Percentiles rank a stretch among this genome's conserved stretches.
phyloP scores from a whole-genome alignment of 768 basidiomycete species.

The Pisolithus marmoratus region DNA sequence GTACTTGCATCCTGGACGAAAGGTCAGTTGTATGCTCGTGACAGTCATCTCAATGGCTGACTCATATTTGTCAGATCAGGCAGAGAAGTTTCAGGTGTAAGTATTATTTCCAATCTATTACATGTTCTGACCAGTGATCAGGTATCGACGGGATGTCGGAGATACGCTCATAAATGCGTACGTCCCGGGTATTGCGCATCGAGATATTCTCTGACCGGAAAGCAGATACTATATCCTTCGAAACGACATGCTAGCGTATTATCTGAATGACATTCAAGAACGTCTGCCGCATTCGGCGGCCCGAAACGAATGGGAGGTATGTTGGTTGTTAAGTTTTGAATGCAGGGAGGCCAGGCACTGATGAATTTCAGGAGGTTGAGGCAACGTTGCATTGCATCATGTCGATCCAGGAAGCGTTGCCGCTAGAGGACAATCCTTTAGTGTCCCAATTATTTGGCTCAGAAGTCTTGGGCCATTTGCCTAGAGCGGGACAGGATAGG shows the following conservation, averaged over 20 bases:
- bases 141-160: slow-evolving; percentile 80
- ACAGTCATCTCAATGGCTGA: slow-evolving; percentile 4
- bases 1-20: slow-evolving; percentile 52
- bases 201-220: slow-evolving; percentile 6
- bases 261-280: slow-evolving; percentile 56
- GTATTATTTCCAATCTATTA: slow-evolving; percentile 17
- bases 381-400: slow-evolving; percentile 81
- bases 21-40: slow-evolving; percentile 40
- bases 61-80: slow-evolving; percentile 48
- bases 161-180: slow-evolving; percentile 88
- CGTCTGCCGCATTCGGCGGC: slow-evolving; percentile 42
- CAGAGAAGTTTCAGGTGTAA: slow-evolving; percentile 75
- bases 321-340: neutral
- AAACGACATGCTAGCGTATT: slow-evolving; percentile 72
- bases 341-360: neutral
- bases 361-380: slow-evolving; percentile 64
- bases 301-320: slow-evolving; percentile 69
- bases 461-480: slow-evolving; percentile 63
- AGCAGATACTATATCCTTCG: slow-evolving; percentile 82
- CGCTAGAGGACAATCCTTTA: slow-evolving; percentile 47
- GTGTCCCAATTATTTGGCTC: slow-evolving; percentile 66
- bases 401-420: slow-evolving; percentile 84
- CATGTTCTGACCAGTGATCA: slow-evolving; percentile 22
- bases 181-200: slow-evolving; percentile 18
- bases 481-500: slow-evolving; percentile 56